These are phyloP conservation scores for Coemansia sp. DNA, from an alignment of 371 early-diverging fungal species.

Conservation along the genomic window DNA sequence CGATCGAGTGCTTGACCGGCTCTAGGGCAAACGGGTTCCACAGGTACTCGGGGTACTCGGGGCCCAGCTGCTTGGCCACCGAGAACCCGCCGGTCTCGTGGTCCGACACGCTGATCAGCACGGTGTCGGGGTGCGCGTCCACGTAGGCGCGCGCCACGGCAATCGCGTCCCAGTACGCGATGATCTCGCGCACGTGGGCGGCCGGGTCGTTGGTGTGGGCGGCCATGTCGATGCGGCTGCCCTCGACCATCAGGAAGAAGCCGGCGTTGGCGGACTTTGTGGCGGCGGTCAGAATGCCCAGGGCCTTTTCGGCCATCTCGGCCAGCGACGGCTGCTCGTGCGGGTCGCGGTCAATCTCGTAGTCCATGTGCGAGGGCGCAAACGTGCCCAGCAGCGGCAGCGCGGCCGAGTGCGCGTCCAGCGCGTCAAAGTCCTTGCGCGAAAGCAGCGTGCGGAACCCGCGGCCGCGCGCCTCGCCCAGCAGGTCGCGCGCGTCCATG, in stretches of 20 bases:
- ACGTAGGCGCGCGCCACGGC: slow-evolving; percentile 63
- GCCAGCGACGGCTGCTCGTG: slow-evolving; percentile 64
- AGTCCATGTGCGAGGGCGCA: slow-evolving; percentile 69
- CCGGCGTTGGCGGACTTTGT: slow-evolving; percentile 51
- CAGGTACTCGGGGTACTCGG: slow-evolving; percentile 66
- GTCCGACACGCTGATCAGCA: slow-evolving; percentile 68
- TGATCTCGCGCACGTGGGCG: slow-evolving; percentile 71
- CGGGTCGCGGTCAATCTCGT: slow-evolving; percentile 74
- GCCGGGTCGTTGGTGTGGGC: slow-evolving; percentile 71
- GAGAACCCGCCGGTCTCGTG: slow-evolving; percentile 64
- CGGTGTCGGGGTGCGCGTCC: slow-evolving; percentile 63
- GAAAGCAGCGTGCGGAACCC: slow-evolving; percentile 64
- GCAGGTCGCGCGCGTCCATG: slow-evolving; percentile 65
- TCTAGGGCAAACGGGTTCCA: slow-evolving; percentile 69
- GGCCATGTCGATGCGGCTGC: slow-evolving; percentile 61
- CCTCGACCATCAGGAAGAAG: slow-evolving; percentile 73
- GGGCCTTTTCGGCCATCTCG: slow-evolving; percentile 74
- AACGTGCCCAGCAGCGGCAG: slow-evolving; percentile 83
- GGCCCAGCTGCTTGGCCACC: slow-evolving; percentile 55
- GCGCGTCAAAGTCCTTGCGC: slow-evolving; percentile 60
- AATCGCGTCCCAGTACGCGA: slow-evolving; percentile 68
- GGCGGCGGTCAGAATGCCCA: slow-evolving; percentile 57
- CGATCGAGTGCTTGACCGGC: slow-evolving; percentile 60
- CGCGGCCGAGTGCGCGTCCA: slow-evolving; percentile 39
- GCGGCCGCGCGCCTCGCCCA: slow-evolving; percentile 52